Conservation (phyloP, 2,329 filamentous ascomycete genomes). For the Aspergillus tanneri region DNA sequence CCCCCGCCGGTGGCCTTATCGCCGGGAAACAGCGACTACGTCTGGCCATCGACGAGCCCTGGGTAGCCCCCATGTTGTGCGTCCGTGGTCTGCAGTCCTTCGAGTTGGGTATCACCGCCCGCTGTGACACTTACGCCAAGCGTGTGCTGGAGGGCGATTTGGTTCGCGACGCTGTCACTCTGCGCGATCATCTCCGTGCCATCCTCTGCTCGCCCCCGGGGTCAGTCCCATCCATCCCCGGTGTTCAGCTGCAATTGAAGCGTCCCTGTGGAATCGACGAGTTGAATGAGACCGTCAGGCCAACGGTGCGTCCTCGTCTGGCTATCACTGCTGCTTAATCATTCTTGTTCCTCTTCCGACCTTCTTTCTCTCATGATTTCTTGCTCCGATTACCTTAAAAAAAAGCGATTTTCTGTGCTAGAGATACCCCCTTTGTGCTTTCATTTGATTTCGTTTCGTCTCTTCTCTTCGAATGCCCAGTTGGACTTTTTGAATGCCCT, state of each 20-base stretch:
- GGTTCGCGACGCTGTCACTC: slow-evolving; percentile 24
- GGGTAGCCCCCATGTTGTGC: slow-evolving; percentile 31
- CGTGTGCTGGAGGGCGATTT: slow-evolving; percentile 29
- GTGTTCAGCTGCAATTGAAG: slow-evolving; percentile 1
- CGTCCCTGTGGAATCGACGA: slow-evolving; percentile 5
- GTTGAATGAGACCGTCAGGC: not conserved
- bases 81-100: slow-evolving; percentile 31
- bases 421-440: slow-evolving; percentile 1
- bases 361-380: not conserved
- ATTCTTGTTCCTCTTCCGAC: slow-evolving; percentile 19
- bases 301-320: slow-evolving; percentile 18
- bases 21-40: slow-evolving; percentile 24
- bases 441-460: not conserved
- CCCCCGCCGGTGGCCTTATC: slow-evolving; percentile 15
- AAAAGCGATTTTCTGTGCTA: not conserved
- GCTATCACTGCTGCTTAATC: slow-evolving; percentile 32
- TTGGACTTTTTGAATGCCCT: not conserved
- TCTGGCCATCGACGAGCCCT: slow-evolving; percentile 27
- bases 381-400: not conserved
- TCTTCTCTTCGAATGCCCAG: not conserved
- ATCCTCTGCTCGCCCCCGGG: slow-evolving; percentile 24
- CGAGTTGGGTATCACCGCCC: slow-evolving; percentile 36
- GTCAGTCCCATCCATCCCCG: slow-evolving; percentile 7
- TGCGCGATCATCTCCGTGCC: slow-evolving; percentile 28
- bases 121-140: slow-evolving; percentile 31